Evolutionary conservation across 306 rosid genomes (phyloP), one percentile per base, ranked within the genome.

Genomic region (Fagus crenata): DNA sequence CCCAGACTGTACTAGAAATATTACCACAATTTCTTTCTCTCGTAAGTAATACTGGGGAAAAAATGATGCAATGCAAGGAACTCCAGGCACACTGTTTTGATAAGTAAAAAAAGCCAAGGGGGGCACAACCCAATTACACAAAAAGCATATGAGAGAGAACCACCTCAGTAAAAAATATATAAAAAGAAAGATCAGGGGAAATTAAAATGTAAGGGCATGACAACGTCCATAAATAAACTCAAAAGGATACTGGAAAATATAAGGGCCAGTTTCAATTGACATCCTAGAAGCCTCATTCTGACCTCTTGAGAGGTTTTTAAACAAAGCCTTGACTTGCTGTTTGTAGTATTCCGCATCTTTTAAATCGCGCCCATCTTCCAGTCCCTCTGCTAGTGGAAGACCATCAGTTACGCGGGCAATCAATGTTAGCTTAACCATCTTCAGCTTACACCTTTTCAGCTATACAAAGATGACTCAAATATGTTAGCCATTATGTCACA

Each of bases 401-500:
- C 97, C 98, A 49, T 92, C 98, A 67, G 93, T 95, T 76, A 92
- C 91, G 65, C 98, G 98, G 53, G 98, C 98, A 85, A 95, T 90
- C 97, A 90, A 84, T 3, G 97, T 95, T 89, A 95, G 83, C 87
- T 92, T 95, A 84, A 92, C 98, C 98, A 95, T 95, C 88, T 91
- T 89, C 75, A 39, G 77, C 76, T 84, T 73, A 69, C 83, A 78
- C 76, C 73, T 74, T 77, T 68, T 59, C 39, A 56, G 70, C 81
- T 74, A 51, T 77, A 33, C 64, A 6, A 84, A 67, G 60, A 35
- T 53, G 54, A 72, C 87, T 77, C 74, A 71, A 69, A 8, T 61
- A 61, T 7, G 69, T 22, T 69, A 73, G 60, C 69, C 53, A 73
- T 54, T 75, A 76, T 77, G 36, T 70, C 71, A 56, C 71, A 8